These are phyloP conservation scores for Cyclocybe aegerita DNA, from an alignment of 768 basidiomycete genomes.

Conservation along the genomic window DNA sequence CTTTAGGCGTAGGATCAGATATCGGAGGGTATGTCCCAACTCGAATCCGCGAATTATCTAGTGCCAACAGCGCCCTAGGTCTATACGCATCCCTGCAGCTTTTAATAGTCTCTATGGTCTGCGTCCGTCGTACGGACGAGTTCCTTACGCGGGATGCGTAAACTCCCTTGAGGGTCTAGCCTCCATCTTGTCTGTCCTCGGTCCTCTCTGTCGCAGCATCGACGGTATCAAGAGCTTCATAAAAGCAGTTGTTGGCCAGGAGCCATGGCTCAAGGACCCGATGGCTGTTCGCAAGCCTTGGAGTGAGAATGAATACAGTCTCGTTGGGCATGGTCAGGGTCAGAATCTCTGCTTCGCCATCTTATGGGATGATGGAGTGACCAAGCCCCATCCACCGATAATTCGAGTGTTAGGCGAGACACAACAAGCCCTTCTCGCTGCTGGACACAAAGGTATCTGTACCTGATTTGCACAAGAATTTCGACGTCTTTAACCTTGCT, in stretches of 20 bases:
- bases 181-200: slow-evolving; percentile 68
- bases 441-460: slow-evolving; percentile 69
- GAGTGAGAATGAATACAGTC: slow-evolving; percentile 56
- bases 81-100: slow-evolving; percentile 67
- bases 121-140: slow-evolving; percentile 64
- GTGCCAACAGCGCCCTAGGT: slow-evolving; percentile 37
- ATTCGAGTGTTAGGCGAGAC: slow-evolving; percentile 54
- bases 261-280: slow-evolving; percentile 72
- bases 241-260: slow-evolving; percentile 54
- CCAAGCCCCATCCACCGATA: slow-evolving; percentile 65
- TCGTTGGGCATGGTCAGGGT: slow-evolving; percentile 59
- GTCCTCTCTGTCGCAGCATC: slow-evolving; percentile 63
- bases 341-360: slow-evolving; percentile 55
- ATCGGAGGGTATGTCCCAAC: slow-evolving; percentile 60
- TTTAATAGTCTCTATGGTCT: slow-evolving; percentile 74
- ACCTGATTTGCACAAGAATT: not conserved
- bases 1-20: slow-evolving; percentile 76
- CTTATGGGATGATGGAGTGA: slow-evolving; percentile 65
- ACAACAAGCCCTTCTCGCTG: slow-evolving; percentile 54
- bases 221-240: slow-evolving; percentile 66
- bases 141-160: slow-evolving; percentile 67
- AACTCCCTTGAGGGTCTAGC: slow-evolving; percentile 75
- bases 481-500: not conserved
- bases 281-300: slow-evolving; percentile 55
- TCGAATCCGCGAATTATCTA: not conserved